Base-by-base conservation (phyloP, 2,329 filamentous ascomycete genomes). In the Tolypocladium tundrense region DNA sequence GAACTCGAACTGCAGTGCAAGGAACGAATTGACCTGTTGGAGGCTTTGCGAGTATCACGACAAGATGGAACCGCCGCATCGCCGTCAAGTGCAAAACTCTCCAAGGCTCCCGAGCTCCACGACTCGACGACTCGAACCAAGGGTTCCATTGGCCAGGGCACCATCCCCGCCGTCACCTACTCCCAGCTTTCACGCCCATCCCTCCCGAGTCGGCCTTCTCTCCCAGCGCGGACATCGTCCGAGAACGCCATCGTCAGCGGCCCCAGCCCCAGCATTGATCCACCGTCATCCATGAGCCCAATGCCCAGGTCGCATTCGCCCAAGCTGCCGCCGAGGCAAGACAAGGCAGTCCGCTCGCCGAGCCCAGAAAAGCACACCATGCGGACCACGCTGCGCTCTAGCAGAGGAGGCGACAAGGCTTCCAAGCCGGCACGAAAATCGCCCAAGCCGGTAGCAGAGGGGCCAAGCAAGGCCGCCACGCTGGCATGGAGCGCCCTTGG, bases 1-100 rank as follows among this genome's bases (percentile, higher is more conserved):
- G 82, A 91, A 66, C 82, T 97, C 68, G 91, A 97, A 69, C 71
- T 92, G 61, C 93, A 97, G 73, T 97, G 92, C 73, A 93, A 94
- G 71, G 93, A 97, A 73, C 84, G 92, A 54, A 90, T 97, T 55
- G 91, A 96, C 69, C 78, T 97, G 40, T 79, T 97, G 8, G 88
- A 94, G 68, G 88, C 92, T 8, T 76, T 97, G 58, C 84, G 86
- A 60, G 78, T 88, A 62, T 86, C 84, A n/a, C 76, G 83, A 58
- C 71, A 78, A 60, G 80, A 68, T 61, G 61, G 65, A 45, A 52
- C 58, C 50, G 55, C 58, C n/a, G 35, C 48, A n/a, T 14, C 57
- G 11, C 42, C 58, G 39, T 48, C 59, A 9, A 63, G 37, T 52
- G 57, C 42, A 35, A 63, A 55, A 51, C 42, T 57, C 3, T 63